Percentiles rank a stretch among this genome's conserved stretches.
Conservation (phyloP, 768 basidiomycete genomes). For the Macrocybe gigantea region DNA sequence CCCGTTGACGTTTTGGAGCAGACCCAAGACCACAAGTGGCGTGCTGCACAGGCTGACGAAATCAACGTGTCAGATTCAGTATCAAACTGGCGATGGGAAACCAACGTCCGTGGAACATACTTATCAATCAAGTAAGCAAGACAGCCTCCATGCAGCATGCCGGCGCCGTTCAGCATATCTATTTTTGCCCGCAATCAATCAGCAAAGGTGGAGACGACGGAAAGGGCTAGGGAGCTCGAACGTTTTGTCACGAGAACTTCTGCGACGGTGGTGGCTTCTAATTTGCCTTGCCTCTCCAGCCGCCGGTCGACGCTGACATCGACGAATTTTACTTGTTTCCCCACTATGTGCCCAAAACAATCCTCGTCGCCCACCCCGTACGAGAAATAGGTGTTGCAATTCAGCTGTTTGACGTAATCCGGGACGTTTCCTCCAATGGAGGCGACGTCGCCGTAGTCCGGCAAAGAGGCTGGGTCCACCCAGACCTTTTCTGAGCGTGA, state of each 20-base stretch:
- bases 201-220: neutral
- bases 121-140: conserved; percentile 72
- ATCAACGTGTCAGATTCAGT: conserved; percentile 1
- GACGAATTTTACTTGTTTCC: conserved; percentile 53
- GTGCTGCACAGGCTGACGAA: conserved; percentile 53
- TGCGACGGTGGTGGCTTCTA: conserved; percentile 57
- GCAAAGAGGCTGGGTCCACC: conserved; percentile 61
- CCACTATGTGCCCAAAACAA: conserved; percentile 57
- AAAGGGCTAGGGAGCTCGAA: conserved; percentile 21
- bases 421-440: conserved; percentile 60
- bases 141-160: conserved; percentile 74
- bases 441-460: conserved; percentile 51
- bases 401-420: conserved; percentile 58
- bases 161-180: conserved; percentile 75
- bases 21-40: conserved; percentile 61
- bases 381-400: conserved; percentile 58
- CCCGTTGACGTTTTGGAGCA: conserved; percentile 55
- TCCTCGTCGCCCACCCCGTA: conserved; percentile 67
- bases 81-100: neutral
- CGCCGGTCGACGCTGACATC: conserved; percentile 49
- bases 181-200: conserved; percentile 1
- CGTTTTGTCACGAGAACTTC: conserved; percentile 61
- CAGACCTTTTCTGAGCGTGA: conserved; percentile 34
- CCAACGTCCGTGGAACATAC: conserved; percentile 25
- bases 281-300: conserved; percentile 39